Evolutionary conservation across 2,329 filamentous ascomycete genomes (phyloP), one percentile per base, ranked within the genome.

Genomic region (Aspergillus texensis): DNA sequence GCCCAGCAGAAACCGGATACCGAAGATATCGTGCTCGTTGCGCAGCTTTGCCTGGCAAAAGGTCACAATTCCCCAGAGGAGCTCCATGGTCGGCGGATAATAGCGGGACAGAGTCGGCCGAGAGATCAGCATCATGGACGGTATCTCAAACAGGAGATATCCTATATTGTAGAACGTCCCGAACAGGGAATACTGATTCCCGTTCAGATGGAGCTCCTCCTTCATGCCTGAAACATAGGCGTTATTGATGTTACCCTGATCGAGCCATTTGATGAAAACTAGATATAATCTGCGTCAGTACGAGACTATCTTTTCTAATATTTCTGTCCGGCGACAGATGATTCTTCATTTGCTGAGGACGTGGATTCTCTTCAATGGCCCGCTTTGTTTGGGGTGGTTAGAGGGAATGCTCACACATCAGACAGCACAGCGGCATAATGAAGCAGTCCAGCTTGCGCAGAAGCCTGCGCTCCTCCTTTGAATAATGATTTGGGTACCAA

Each of bases 21-120:
- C 74, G 32, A 77, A 78, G 0, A 78, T 65, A 43, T 77, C 75
- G 3, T 70, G 61, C 6, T 74, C 73, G 57, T 71, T 75, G 12
- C 73, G 75, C 14, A 73, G 73, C 8, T 71, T 67, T 14, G 72
- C 73, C 54, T 77, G 75, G 6, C 72, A 71, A 55, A 77, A 77
- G 10, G 75, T 78, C 41, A 75, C 72, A 9, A 76, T 69, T 16
- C 74, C 74, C 76, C 76, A 78, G 6, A 72, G 64, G 3, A 78
- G 57, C 52, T 78, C 76, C 2, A 76, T 67, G 1, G 57, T 65
- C 1, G 75, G 73, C 41, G 77, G 69, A 19, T 73, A 70, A 68
- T 70, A 74, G 14, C 71, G 71, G 32, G 32, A 75, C 71, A 74
- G 54, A 9, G 60, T 70, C 5, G 72, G 74, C 16, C 73, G 71